Evolutionary conservation across 352 stramenopile species (phyloP).

Genomic region (Globisporangium recalcitrans): DNA sequence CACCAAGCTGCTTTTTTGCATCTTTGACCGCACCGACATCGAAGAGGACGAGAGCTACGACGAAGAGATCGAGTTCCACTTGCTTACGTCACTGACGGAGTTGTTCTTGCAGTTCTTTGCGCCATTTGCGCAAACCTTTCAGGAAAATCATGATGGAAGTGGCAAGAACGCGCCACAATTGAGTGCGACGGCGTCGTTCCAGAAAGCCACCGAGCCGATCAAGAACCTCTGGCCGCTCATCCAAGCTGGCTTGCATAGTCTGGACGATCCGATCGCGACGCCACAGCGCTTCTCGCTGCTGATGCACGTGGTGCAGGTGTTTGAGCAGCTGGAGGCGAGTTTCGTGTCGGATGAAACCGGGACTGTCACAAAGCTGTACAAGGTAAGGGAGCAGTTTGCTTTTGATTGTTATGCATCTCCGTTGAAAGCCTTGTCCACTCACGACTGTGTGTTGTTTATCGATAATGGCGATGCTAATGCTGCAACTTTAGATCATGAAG

Average conservation of each 20-base stretch:
- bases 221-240: conserved; percentile 53
- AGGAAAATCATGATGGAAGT: conserved; percentile 3
- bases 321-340: conserved; percentile 45
- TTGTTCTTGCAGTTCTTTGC: conserved; percentile 58
- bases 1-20: conserved; percentile 59
- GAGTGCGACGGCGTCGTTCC: conserved; percentile 24
- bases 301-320: conserved; percentile 57
- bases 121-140: conserved; percentile 35
- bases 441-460: neutral
- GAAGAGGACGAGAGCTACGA: conserved; percentile 73
- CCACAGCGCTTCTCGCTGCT: conserved; percentile 65
- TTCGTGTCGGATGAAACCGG: conserved; percentile 31
- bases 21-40: conserved; percentile 62
- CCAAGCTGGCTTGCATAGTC: conserved; percentile 26
- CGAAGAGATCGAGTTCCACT: conserved; percentile 66
- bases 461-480: neutral
- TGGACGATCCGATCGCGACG: conserved; percentile 44
- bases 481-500: conserved; percentile 31
- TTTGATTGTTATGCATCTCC: neutral
- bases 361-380: conserved; percentile 34
- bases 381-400: conserved; percentile 17
- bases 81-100: conserved; percentile 50
- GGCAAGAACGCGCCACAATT: neutral
- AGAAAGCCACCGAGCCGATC: conserved; percentile 28
- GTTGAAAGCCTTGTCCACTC: neutral